Conservation (phyloP, 1,139 yeast genomes). For the Schwanniomyces etchellsii region DNA sequence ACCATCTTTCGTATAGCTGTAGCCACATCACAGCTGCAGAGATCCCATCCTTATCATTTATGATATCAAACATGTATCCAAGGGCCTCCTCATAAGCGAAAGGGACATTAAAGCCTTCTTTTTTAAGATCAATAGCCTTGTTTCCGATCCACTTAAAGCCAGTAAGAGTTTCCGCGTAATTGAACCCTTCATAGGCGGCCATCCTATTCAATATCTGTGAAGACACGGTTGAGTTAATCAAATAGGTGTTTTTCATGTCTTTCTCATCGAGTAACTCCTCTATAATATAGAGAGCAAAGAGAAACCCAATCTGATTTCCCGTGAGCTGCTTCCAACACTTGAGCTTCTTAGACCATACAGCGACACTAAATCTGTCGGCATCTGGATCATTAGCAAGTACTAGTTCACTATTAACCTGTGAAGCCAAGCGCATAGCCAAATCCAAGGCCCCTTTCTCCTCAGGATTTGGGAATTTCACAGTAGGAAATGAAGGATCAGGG, state of each 20-base stretch:
- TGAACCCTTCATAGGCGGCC: slow-evolving; percentile 59
- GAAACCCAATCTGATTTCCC: slow-evolving; percentile 85
- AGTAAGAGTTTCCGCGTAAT: slow-evolving; percentile 76
- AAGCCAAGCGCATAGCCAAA: slow-evolving; percentile 57
- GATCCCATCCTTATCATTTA: slow-evolving; percentile 91
- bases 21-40: slow-evolving; percentile 76
- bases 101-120: slow-evolving; percentile 64
- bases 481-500: slow-evolving; percentile 83
- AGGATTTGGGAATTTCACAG: slow-evolving; percentile 90
- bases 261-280: slow-evolving; percentile 25
- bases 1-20: slow-evolving; percentile 59
- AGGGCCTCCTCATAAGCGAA: slow-evolving; percentile 95
- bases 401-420: slow-evolving; percentile 36
- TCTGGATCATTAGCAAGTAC: slow-evolving; percentile 94
- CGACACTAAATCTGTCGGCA: slow-evolving; percentile 86
- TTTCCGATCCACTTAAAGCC: slow-evolving; percentile 99
- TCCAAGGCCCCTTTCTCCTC: slow-evolving; percentile 91
- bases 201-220: slow-evolving; percentile 73
- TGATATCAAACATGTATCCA: slow-evolving; percentile 86
- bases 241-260: slow-evolving; percentile 39
- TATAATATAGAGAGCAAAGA: slow-evolving; percentile 67
- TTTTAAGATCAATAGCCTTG: slow-evolving; percentile 67
- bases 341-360: slow-evolving; percentile 39
- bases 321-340: slow-evolving; percentile 72
- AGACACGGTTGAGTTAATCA: slow-evolving; percentile 87